Evolutionary conservation across 75 land plant species (phyloP).

Genomic region (Cryptomeria japonica): DNA sequence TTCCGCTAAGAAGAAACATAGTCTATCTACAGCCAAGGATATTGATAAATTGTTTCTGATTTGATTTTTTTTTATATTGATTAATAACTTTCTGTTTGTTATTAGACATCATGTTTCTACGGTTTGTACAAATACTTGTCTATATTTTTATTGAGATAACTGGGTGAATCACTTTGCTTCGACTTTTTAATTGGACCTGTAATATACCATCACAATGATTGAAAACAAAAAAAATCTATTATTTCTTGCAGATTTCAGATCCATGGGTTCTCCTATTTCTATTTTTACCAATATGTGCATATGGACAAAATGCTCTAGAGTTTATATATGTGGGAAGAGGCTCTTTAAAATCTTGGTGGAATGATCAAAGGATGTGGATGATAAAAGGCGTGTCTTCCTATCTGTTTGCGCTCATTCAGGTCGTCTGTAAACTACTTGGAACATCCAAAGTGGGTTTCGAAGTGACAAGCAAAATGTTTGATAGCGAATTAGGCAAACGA

Average conservation of each 20-base stretch:
- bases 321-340: no score
- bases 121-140: not conserved
- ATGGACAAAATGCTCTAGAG: no score
- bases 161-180: not conserved
- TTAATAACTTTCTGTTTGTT: no score
- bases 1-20: not conserved
- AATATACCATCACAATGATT: not conserved
- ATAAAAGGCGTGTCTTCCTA: constrained; percentile 20
- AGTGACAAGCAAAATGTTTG: no score
- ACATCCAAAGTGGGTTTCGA: constrained; percentile 1
- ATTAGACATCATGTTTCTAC: not conserved
- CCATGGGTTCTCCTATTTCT: constrained; percentile 25
- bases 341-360: no score
- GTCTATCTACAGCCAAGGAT: not conserved
- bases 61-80: no score
- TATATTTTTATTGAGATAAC: not conserved
- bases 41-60: not conserved
- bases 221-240: no score
- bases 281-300: not conserved
- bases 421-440: constrained; percentile 26
- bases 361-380: no score
- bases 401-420: constrained; percentile 31
- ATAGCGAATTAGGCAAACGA: no score
- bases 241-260: constrained; percentile 12
- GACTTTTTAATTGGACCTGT: not conserved